Percentiles rank a stretch among this genome's conserved stretches.
These are phyloP conservation scores for Musa beccarii DNA, from an alignment of 176 grass and related monocot species.

Conservation along the genomic window DNA sequence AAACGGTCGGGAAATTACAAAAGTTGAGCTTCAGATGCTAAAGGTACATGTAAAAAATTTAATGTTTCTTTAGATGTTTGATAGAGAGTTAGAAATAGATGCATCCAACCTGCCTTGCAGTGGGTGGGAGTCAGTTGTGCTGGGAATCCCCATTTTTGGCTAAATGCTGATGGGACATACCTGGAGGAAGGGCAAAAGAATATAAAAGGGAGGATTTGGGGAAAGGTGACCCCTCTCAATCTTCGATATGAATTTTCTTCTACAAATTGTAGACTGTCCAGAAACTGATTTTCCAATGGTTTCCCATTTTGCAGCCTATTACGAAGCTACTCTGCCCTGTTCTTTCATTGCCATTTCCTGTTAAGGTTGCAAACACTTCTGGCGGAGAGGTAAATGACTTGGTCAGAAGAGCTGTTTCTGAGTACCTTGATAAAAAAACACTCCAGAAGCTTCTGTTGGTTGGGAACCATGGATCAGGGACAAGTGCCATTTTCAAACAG, in stretches of 20 bases:
- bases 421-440: conserved; percentile 63
- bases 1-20: conserved; percentile 94
- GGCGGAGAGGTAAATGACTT: conserved; percentile 38
- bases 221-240: conserved; percentile 44
- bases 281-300: neutral
- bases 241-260: conserved; percentile 9
- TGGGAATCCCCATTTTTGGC: conserved; percentile 97
- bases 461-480: conserved; percentile 58
- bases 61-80: neutral
- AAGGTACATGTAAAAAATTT: conserved; percentile 38
- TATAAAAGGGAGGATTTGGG: conserved; percentile 83
- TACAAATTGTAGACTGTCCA: neutral
- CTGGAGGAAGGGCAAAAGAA: conserved; percentile 98
- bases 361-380: conserved; percentile 30
- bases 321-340: conserved; percentile 84
- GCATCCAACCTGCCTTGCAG: conserved; percentile 34
- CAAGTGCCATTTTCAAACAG: conserved; percentile 96
- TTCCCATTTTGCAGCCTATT: conserved; percentile 45
- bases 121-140: conserved; percentile 89
- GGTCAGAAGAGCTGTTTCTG: conserved; percentile 36
- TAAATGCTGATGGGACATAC: conserved; percentile 90
- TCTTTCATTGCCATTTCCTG: conserved; percentile 77
- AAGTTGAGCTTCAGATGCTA: conserved; percentile 83
- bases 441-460: conserved; percentile 69
- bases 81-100: conserved; percentile 9